phyloP scores from a whole-genome alignment of 1,139 yeast genomes.

The Magnusiomyces magnusii region DNA sequence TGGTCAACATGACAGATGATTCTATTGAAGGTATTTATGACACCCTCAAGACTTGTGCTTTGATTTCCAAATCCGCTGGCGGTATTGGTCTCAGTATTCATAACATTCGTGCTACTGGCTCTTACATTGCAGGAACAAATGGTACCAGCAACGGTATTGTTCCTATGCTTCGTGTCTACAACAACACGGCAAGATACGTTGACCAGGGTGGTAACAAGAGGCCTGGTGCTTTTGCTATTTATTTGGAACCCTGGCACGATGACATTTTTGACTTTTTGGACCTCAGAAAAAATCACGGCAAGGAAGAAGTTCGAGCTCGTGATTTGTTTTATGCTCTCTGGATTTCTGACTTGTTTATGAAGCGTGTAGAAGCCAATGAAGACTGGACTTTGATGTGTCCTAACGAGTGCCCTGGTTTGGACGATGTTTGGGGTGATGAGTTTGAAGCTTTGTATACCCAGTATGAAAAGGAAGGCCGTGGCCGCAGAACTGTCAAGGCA shows the following conservation, averaged over 20 bases:
- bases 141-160: slow-evolving; percentile 73
- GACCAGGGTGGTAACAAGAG: slow-evolving; percentile 85
- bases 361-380: slow-evolving; percentile 58
- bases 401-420: slow-evolving; percentile 64
- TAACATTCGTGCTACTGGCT: slow-evolving; percentile 63
- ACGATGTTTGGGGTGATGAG: slow-evolving; percentile 63
- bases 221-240: slow-evolving; percentile 79
- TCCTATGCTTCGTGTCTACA: slow-evolving; percentile 77
- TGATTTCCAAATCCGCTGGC: slow-evolving; percentile 74
- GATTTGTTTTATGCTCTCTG: slow-evolving; percentile 78
- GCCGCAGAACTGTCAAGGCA: slow-evolving; percentile 54
- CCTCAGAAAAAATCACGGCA: slow-evolving; percentile 72
- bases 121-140: slow-evolving; percentile 67
- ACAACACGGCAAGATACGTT: slow-evolving; percentile 75
- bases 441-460: slow-evolving; percentile 53
- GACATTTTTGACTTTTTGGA: slow-evolving; percentile 69
- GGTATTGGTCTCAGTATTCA: slow-evolving; percentile 78
- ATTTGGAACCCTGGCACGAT: slow-evolving; percentile 81
- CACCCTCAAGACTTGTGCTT: slow-evolving; percentile 67
- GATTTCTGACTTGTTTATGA: slow-evolving; percentile 79
- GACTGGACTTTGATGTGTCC: slow-evolving; percentile 79
- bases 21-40: slow-evolving; percentile 76
- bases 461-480: slow-evolving; percentile 57
- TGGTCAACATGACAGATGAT: slow-evolving; percentile 72
- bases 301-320: slow-evolving; percentile 75